Percentiles rank a stretch among this genome's conserved stretches.
phyloP scores from a whole-genome alignment of 2,329 filamentous ascomycete genomes.

The Aspergillus bombycis region DNA sequence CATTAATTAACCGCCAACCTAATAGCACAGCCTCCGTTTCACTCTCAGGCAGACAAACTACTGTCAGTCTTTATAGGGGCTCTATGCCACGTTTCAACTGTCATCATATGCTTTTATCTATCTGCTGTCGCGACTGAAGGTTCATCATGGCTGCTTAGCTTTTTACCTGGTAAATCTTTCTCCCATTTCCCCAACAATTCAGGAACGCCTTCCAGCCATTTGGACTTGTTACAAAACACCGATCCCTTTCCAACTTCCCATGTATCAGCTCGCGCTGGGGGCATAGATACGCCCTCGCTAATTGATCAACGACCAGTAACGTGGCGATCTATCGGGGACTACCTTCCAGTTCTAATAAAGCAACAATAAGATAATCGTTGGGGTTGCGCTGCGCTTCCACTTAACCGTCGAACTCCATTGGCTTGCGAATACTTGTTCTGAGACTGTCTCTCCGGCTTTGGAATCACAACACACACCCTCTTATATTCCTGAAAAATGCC shows the following conservation, averaged over 20 bases:
- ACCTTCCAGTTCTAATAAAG: not conserved
- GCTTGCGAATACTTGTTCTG: not conserved
- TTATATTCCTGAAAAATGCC: slow-evolving; percentile 36
- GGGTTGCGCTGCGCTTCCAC: not conserved
- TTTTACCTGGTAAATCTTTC: not conserved
- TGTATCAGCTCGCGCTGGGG: slow-evolving; percentile 11
- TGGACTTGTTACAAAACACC: not conserved
- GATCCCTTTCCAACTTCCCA: slow-evolving; percentile 11
- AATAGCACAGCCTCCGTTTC: not conserved
- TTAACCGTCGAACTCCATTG: not conserved
- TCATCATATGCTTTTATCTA: not conserved
- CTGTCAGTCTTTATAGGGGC: not conserved
- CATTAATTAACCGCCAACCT: not conserved
- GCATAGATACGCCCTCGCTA: slow-evolving; percentile 9
- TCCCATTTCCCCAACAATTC: not conserved
- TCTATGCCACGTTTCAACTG: slow-evolving; percentile 2
- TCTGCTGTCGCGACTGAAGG: not conserved
- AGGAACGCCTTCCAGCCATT: not conserved
- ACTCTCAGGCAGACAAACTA: slow-evolving; percentile 2
- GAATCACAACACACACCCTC: not conserved
- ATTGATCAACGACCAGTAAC: slow-evolving; percentile 1
- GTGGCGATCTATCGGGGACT: not conserved
- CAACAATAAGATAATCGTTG: not conserved
- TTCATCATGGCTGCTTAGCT: not conserved
- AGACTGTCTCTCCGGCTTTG: not conserved